Evolutionary conservation across 108 stramenopile genomes (phyloP), one percentile per base, ranked within the genome.

Genomic region (Schizochytrium sp.): DNA sequence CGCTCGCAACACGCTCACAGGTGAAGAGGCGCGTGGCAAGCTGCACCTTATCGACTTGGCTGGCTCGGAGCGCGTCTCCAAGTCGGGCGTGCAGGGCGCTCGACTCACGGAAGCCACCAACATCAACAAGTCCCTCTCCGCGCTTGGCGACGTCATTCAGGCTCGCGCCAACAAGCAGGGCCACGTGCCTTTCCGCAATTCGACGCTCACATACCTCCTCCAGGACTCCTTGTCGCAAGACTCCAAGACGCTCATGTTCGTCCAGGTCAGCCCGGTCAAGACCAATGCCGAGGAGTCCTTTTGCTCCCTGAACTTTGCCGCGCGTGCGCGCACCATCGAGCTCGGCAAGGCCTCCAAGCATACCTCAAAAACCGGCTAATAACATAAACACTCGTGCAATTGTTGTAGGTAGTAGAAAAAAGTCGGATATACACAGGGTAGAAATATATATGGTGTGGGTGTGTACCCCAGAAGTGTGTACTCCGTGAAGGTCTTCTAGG

Each of bases 11-110:
- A 88, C 59, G 58, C 87, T 92, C n/a, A 95, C 88, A 34, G 92
- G 92, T 25, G 72, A 88, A 6, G 60, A 90, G 53, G 76, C 91
- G 19, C 72, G 72, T 19, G 96, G 96, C 43, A 95, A 94, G 63
- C 90, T 97, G n/a, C 94, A 92, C 51, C 91, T 97, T 83, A 95
- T 96, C 28, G 96, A 97, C 89, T 91, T 97, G 43, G 96, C 96
- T 4, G 96, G 96, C 34, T 91, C 90, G 25, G 96, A 97, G 93
- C 91, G 96, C n/a, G 93, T 97, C 41, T 90, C 90, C 43, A 95
- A 96, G 90, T 91, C 90, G 55, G 93, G 94, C 16, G 95, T 93
- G 41, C 58, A 71, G 29, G 95, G 95, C 45, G 91, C 93, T 16
- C 88, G 92, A 43, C 83, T 95, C n/a, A 93, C 92, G 76, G 95